Evolutionary conservation across 805 yeast genomes (phyloP), one percentile per base, ranked within the genome.

Genomic region (Saccharomycopsis amapae): DNA sequence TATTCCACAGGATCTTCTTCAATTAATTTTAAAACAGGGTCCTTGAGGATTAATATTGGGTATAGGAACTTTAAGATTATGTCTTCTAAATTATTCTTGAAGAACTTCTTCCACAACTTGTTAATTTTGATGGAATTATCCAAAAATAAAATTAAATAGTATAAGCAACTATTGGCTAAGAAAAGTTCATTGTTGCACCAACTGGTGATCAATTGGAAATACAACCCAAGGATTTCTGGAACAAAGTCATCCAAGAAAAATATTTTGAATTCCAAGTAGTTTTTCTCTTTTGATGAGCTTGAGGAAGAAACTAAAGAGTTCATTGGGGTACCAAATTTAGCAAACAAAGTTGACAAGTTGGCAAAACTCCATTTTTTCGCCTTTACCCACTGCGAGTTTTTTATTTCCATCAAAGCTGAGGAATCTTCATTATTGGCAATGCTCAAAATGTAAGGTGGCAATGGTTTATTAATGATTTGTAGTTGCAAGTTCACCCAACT

Each of bases 1-100:
- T 86, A 93, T 59, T 88, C 96, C 46, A 78, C 82, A 3, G 96
- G 96, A 56, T 89, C 96, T 51, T 74, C 78, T 51, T 87, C 94
- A 64, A 85, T 89, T 3, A 76, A 63, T 53, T 85, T 94, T 46
- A 86, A 66, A 17, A 78, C 76, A 5, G 73, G 78, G 44, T 79
- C 80, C 5, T 74, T 70, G 1, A 93, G 84, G 53, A 88, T 76
- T 47, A 90, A 63, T 46, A 83, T 65, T 2, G 95, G 95, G 62
- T 74, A 82, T 7, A 90, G 71, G 45, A 90, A 78, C 54, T 81
- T 87, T 10, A 79, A 66, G 30, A 90, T 66, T 22, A 90, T 65
- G 5, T 75, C 71, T 35, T 77, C 77, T 42, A 79, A 69, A 59
- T 81, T 81, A 1, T 85, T 81, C 56, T 79, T 74, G 39, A 90